Base-by-base conservation (phyloP, 306 rosid genomes). In the Parietaria judaica region DNA sequence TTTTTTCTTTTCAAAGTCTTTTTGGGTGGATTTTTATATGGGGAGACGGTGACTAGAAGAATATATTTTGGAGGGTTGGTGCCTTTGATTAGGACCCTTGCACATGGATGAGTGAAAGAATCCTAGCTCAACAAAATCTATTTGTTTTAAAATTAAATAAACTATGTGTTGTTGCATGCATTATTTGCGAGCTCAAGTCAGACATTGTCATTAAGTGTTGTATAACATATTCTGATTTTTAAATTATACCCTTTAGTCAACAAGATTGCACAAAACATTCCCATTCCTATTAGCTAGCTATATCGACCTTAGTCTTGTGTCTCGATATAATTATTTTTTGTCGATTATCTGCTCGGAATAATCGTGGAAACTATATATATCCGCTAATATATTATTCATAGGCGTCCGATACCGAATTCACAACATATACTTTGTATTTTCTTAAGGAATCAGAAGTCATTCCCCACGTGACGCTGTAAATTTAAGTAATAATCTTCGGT, bases 11-110 rank as follows among this genome's bases (percentile, higher is more conserved):
- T n/a, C n/a, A n/a, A n/a, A n/a, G n/a, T 61, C 13, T 50, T 47
- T 63, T 51, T 12, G 43, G 64, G 66, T 63, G 69, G 54, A 53
- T n/a, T 83, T 61, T 72, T 14, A 4, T 43, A 68, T 53, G 72
- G 65, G 36, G 64, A 76, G 89, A 87, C 90, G 78, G 74, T 69
- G 84, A 69, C 48, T 66, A 64, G 70, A 75, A 68, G 90, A 87
- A 87, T 83, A 70, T 65, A 46, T 68, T 76, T 76, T 76, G 73
- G 78, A 71, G 77, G 66, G 23, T 65, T 72, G 76, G 60, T 65
- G 76, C 43, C 81, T 69, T 67, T 72, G 66, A 74, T 85, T 64
- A 64, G 67, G 67, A 65, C 76, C 68, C 59, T 47, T 59, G 70
- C 70, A 58, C 65, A 61, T 77, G 56, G 53, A 60, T 47, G 64